A percentile compares a stretch with the other conserved stretches of the same genome.
Evolutionary conservation across 192 early-diverging fungal genomes (phyloP).

Genomic region (Coemansia sp.): DNA sequence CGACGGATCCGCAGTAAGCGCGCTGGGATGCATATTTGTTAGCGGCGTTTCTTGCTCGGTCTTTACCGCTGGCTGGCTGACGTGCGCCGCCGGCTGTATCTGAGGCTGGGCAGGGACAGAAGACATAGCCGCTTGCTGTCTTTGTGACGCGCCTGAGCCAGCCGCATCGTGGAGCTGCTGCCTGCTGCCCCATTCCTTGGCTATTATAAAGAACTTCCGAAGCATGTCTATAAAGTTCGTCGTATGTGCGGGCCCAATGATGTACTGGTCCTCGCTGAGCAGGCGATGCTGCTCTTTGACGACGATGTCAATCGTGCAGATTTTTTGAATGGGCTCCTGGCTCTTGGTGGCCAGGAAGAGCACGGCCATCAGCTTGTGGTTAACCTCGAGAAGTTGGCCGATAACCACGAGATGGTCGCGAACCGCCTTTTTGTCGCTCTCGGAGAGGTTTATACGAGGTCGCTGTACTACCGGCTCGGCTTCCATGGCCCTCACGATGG

Average conservation of each 20-base stretch:
- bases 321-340: slow-evolving; percentile 14
- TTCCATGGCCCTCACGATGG: slow-evolving; percentile 11
- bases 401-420: slow-evolving; percentile 17
- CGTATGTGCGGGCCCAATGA: slow-evolving; percentile 17
- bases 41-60: slow-evolving; percentile 25
- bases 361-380: slow-evolving; percentile 20
- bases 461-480: background rate
- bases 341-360: slow-evolving; percentile 28
- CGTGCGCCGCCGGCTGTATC: background rate
- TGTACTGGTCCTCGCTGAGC: slow-evolving; percentile 35
- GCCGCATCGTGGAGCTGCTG: slow-evolving; percentile 14
- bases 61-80: background rate
- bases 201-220: slow-evolving; percentile 13
- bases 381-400: slow-evolving; percentile 14
- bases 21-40: slow-evolving; percentile 46
- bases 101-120: background rate
- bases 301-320: slow-evolving; percentile 17
- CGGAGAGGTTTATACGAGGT: slow-evolving; percentile 15
- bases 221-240: slow-evolving; percentile 8
- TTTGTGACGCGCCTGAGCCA: too few species aligned
- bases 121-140: background rate
- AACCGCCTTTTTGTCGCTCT: slow-evolving; percentile 25
- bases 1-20: slow-evolving; percentile 41
- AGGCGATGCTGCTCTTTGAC: slow-evolving; percentile 40
- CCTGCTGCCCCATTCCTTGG: slow-evolving; percentile 42